Percentiles rank a stretch among this genome's conserved stretches.
Conservation (phyloP, 176 grass and related monocot genomes). For the Pharus latifolius region DNA sequence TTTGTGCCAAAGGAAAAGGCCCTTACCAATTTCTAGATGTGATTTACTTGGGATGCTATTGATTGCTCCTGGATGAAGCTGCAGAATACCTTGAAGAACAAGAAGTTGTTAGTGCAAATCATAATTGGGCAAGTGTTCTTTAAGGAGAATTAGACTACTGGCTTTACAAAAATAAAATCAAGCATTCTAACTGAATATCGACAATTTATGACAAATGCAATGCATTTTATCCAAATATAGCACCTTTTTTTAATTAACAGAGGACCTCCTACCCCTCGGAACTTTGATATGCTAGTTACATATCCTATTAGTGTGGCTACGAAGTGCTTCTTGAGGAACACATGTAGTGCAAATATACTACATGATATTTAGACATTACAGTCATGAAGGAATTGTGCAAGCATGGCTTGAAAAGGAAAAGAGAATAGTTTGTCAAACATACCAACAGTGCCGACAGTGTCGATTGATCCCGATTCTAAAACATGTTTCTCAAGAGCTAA, state of each 20-base stretch:
- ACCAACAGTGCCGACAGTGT: slow-evolving; percentile 95
- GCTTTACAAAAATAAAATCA: background rate
- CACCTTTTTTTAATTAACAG: background rate
- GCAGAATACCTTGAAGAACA: slow-evolving; percentile 65
- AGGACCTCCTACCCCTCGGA: no score
- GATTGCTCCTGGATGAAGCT: slow-evolving; percentile 94
- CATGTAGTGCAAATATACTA: background rate
- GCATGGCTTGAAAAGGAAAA: background rate
- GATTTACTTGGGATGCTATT: slow-evolving; percentile 98
- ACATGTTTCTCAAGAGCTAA: slow-evolving; percentile 89
- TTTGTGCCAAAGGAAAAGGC: background rate
- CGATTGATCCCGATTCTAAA: slow-evolving; percentile 76
- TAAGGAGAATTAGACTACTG: background rate
- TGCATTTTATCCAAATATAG: background rate
- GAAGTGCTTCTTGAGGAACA: background rate
- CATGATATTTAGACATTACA: background rate
- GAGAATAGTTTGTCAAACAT: slow-evolving; percentile 9
- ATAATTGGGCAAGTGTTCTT: background rate
- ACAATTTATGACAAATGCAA: no score
- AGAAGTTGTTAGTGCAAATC: slow-evolving; percentile 17
- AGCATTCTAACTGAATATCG: background rate
- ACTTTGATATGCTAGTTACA: background rate
- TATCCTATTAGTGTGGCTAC: background rate
- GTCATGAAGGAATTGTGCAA: background rate
- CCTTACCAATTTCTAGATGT: slow-evolving; percentile 89